A percentile compares a stretch with the other conserved stretches of the same genome.
Conservation (phyloP, 768 basidiomycete species). For the Boletus rubescentipes region DNA sequence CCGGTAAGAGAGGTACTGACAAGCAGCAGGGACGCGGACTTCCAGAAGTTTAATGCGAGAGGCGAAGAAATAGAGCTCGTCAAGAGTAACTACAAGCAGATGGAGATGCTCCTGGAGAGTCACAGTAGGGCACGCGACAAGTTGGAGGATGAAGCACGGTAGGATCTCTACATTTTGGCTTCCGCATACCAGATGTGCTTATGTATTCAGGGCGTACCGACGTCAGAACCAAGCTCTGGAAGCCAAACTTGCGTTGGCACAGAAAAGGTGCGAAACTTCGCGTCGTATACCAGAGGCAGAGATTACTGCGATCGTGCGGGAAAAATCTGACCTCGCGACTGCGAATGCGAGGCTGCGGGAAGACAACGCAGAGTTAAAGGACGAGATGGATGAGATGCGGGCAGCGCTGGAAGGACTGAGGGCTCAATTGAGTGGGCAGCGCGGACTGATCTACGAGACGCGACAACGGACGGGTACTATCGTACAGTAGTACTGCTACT, state of each 20-base stretch:
- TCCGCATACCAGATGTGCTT: not conserved
- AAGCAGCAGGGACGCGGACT: conserved; percentile 66
- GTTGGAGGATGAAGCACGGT: conserved; percentile 63
- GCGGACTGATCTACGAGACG: conserved; percentile 45
- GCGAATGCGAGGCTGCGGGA: conserved; percentile 55
- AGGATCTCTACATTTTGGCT: conserved; percentile 17
- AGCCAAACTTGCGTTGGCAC: conserved; percentile 48
- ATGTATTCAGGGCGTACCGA: conserved; percentile 46
- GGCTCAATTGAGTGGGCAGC: conserved; percentile 50
- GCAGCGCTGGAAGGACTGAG: conserved; percentile 71
- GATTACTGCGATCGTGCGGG: conserved; percentile 44
- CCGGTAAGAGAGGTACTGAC: conserved; percentile 9
- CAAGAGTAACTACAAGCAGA: conserved; percentile 59
- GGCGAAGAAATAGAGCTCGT: conserved; percentile 57
- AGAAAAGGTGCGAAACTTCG: conserved; percentile 41
- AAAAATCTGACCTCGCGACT: conserved; percentile 46
- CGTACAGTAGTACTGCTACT: not conserved
- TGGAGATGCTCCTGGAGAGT: conserved; percentile 62
- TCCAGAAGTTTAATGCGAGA: conserved; percentile 64
- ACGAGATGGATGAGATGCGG: conserved; percentile 63
- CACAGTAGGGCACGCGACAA: conserved; percentile 51
- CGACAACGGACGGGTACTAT: conserved; percentile 38
- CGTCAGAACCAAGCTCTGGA: conserved; percentile 64
- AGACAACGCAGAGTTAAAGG: conserved; percentile 54
- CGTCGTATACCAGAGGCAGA: conserved; percentile 38